Evolutionary conservation across 192 early-diverging fungal species (phyloP), one percentile per base, ranked within the genome.

Genomic region (Coemansia sp.): DNA sequence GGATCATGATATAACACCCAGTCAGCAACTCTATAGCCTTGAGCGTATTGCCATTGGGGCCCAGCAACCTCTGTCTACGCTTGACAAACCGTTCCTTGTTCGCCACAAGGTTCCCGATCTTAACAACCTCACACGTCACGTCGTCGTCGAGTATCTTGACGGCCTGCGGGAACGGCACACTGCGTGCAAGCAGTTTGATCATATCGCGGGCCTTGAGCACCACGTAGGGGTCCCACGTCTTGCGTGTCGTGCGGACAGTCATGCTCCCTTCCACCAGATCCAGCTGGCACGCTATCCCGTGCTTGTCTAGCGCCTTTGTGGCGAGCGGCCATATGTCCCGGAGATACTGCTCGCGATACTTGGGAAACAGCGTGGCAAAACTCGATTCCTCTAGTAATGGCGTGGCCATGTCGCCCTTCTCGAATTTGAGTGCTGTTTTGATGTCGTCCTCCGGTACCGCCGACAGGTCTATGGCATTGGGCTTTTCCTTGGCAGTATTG

Each of bases 1-100:
- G 96, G n/a, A 99, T 95, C 89, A 99, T 88, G 32, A 98, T 88
- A 66, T 99, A 98, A 72, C 95, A 96, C 32, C 88, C 85, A 16
- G 97, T 99, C 73, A 99, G 77, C 43, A 99, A 82, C 83, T 99
- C 96, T 56, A 99, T 91, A 10, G 97, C 97, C 85, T 95, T 95
- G 21, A 98, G 82, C 12, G 95, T 98, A 71, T 96, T 97, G 39
- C 95, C 95, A 68, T 93, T 92, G 13, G 96, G 97, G 12, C 97
- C 97, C 71, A 99, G 84, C 18, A 99, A 78, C 47, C 97, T 84
- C 76, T 99, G 95, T 61, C 97, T 85, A 41, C 97, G 88, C 74
- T 98, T 99, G 10, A 98, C 93, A 78, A 98, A 99, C 12, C 95
- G 88, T 72, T 99, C 97, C 88, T 98, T 99, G 80, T 96, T 99